Conservation (phyloP, 306 rosid species). For the Malus sylvestris region DNA sequence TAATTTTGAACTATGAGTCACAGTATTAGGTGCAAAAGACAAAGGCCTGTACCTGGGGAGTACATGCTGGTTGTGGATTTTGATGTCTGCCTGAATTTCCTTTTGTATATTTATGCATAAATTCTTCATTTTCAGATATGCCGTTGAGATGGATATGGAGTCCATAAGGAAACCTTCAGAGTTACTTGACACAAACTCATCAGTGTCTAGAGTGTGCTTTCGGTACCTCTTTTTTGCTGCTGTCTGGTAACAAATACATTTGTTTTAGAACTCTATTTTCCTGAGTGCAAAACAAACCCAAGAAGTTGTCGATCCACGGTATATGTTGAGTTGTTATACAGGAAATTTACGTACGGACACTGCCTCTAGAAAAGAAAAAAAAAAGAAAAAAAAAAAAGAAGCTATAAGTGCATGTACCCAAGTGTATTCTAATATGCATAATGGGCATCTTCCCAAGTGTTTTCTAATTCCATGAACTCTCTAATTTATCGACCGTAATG, state of each 20-base stretch:
- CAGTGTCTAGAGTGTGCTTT: constrained; percentile 88
- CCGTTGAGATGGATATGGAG: constrained; percentile 71
- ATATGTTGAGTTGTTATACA: not conserved
- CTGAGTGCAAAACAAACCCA: not conserved
- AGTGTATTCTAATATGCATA: not conserved
- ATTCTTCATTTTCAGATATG: constrained; percentile 83
- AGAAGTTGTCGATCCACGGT: not conserved
- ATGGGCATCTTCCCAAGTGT: not conserved
- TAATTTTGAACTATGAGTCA: constrained; percentile 1
- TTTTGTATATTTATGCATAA: constrained; percentile 57
- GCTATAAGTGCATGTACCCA: not conserved
- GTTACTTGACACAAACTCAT: constrained; percentile 80
- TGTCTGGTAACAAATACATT: constrained; percentile 38
- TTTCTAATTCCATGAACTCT: not conserved
- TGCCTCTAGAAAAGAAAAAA: not conserved
- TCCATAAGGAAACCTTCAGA: constrained; percentile 68
- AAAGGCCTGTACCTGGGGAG: constrained; percentile 68
- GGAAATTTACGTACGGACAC: not conserved
- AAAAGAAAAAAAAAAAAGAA: too few relatives aligned
- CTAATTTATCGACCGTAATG: not conserved
- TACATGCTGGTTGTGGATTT: constrained; percentile 70
- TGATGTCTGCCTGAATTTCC: constrained; percentile 90
- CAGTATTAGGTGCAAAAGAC: not conserved
- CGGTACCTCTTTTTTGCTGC: constrained; percentile 84
- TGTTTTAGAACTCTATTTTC: constrained; percentile 17